phyloP scores from a whole-genome alignment of 2,329 filamentous ascomycete genomes.

The Claviceps paspali region DNA sequence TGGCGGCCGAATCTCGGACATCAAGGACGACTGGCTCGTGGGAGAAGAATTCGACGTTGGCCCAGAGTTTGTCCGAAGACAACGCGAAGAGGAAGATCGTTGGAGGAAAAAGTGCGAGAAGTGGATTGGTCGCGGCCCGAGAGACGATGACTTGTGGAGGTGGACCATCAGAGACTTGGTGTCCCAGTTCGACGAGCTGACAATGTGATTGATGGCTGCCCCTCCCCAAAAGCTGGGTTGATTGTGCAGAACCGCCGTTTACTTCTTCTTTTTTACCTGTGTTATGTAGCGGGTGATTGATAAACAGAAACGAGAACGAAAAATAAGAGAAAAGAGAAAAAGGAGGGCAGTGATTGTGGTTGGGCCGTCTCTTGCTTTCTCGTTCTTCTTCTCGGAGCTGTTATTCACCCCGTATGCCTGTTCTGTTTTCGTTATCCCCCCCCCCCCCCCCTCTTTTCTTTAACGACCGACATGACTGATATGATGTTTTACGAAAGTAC shows the following conservation, averaged over 20 bases:
- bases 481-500: slow-evolving; percentile 3
- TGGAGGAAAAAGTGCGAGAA: slow-evolving; percentile 80
- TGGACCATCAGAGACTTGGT: slow-evolving; percentile 58
- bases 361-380: too few species aligned
- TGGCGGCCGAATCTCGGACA: slow-evolving; percentile 38
- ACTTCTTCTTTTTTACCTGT: neutral
- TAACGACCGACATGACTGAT: slow-evolving; percentile 2
- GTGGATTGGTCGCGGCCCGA: slow-evolving; percentile 54
- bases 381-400: too few species aligned
- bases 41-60: slow-evolving; percentile 97
- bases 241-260: too few species aligned
- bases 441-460: too few species aligned
- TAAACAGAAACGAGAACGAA: neutral
- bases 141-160: slow-evolving; percentile 51
- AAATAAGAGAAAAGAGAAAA: neutral
- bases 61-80: slow-evolving; percentile 77
- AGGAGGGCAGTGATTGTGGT: too few species aligned
- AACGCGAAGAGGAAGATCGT: slow-evolving; percentile 79
- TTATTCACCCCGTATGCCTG: too few species aligned
- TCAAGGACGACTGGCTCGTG: slow-evolving; percentile 68
- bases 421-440: too few species aligned
- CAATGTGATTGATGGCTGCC: neutral
- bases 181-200: slow-evolving; percentile 25
- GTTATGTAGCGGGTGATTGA: neutral
- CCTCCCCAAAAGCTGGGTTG: too few species aligned